Evolutionary conservation across 257 asterid genomes (phyloP).

Genomic region (Nicotiana knightiana): DNA sequence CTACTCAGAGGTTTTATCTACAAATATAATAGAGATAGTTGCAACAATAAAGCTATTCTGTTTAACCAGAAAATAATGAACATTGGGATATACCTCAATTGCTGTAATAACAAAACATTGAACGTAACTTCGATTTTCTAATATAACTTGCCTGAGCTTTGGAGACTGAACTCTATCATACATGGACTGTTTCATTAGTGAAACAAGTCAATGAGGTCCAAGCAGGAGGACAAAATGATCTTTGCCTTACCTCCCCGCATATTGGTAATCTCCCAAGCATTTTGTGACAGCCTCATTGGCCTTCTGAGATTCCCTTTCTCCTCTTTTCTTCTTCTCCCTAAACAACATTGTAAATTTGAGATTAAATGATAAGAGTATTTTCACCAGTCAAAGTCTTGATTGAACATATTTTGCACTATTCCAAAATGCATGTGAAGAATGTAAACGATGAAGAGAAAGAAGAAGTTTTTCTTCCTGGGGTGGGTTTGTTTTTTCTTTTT

Average conservation of each 20-base stretch:
- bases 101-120: slow-evolving; percentile 1
- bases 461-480: background rate
- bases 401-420: background rate
- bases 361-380: background rate
- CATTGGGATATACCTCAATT: background rate
- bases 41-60: background rate
- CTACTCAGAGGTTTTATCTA: background rate
- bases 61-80: slow-evolving; percentile 6
- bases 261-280: slow-evolving; percentile 40
- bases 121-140: background rate
- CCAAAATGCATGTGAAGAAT: background rate
- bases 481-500: too few relatives aligned
- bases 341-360: background rate
- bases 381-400: background rate
- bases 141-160: slow-evolving; percentile 10
- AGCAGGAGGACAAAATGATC: slow-evolving; percentile 11
- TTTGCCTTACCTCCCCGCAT: slow-evolving; percentile 25
- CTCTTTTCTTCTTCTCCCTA: slow-evolving; percentile 92
- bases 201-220: background rate
- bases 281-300: slow-evolving; percentile 75
- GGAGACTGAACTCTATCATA: slow-evolving; percentile 10
- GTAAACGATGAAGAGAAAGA: background rate
- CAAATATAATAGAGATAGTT: background rate
- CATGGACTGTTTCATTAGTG: background rate
- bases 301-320: slow-evolving; percentile 77